A percentile compares a stretch with the other conserved stretches of the same genome.
These are phyloP conservation scores for Paecilomyces sp. DNA, from an alignment of 2,329 filamentous ascomycete species.

Conservation along the genomic window DNA sequence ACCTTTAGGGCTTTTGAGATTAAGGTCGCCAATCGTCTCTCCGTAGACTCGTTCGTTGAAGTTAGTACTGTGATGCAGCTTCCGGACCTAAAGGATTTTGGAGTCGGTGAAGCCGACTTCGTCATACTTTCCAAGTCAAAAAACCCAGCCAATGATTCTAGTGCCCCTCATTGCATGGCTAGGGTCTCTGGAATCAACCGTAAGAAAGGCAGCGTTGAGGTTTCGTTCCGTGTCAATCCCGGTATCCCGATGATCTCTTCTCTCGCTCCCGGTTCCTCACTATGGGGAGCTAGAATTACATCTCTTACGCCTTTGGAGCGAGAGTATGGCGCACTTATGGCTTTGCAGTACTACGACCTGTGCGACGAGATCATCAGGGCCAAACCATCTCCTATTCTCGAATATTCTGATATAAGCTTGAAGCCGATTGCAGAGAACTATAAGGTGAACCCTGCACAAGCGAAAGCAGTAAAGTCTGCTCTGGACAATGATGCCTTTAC, in stretches of 20 bases:
- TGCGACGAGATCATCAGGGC: constrained; percentile 87
- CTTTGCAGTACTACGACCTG: constrained; percentile 89
- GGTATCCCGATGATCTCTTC: constrained; percentile 55
- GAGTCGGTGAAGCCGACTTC: constrained; percentile 77
- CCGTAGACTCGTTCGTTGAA: constrained; percentile 88
- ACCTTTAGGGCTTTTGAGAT: constrained; percentile 76
- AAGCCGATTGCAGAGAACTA: constrained; percentile 67
- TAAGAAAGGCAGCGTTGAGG: constrained; percentile 74
- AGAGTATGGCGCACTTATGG: constrained; percentile 87
- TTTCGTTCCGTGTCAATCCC: constrained; percentile 76
- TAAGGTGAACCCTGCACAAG: constrained; percentile 79
- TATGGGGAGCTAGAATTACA: constrained; percentile 75
- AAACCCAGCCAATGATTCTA: constrained; percentile 59
- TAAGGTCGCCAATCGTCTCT: constrained; percentile 79
- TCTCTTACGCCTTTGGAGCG: constrained; percentile 92
- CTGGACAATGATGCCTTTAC: constrained; percentile 96
- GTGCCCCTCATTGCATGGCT: constrained; percentile 74
- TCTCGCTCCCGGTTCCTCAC: constrained; percentile 61
- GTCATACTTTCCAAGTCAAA: constrained; percentile 71
- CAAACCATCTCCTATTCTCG: constrained; percentile 80
- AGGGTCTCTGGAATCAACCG: constrained; percentile 72
- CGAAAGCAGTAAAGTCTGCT: constrained; percentile 83
- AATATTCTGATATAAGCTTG: constrained; percentile 69
- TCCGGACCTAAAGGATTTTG: constrained; percentile 61
- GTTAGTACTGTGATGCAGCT: constrained; percentile 76